Evolutionary conservation across 2,329 filamentous ascomycete species (phyloP), one percentile per base, ranked within the genome.

Genomic region (Xylaria hypoxylon): DNA sequence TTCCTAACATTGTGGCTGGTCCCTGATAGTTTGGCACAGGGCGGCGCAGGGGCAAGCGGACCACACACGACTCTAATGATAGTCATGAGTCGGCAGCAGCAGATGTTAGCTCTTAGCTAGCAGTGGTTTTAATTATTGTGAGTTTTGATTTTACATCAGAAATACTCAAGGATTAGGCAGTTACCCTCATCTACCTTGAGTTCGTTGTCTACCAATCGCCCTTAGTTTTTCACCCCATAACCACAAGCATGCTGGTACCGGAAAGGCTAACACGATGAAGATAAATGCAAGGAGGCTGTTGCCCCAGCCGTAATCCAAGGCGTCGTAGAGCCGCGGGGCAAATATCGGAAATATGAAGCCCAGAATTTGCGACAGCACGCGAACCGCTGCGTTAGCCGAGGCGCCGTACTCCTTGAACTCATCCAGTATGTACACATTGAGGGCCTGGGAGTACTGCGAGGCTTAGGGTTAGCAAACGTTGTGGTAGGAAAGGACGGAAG

Each of bases 291-390:
- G 70, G n/a, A 77, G 45, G 33, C 74, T 79, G 56, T 79, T 80
- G 0, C 53, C 82, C 86, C 68, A 89, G 71, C 71, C 87, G 69
- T 68, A 88, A 75, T 53, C 77, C 4, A 81, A 70, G 8, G 63
- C 69, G 0, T 50, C 62, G 42, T 79, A 79, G 57, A 81, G 72
- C 2, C 79, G 76, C 0, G 80, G 80, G 0, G 84, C 86, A 4
- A 87, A 87, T 0, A 89, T 80, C 0, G 87, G 87, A 56, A 89
- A 85, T 0, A 82, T 76, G 24, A 88, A 87, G 1, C 85, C 86
- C 1, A 83, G 79, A 7, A 88, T 72, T 15, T 83, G 85, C 35
- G 85, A 80, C 35, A 87, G 77, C 1, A 88, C 80, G 0, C 84
- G 85, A 5, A 83, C 84, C 0, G 85, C 86, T 0, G 85, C 86